A percentile compares a stretch with the other conserved stretches of the same genome.
These are phyloP conservation scores for Pleurotus salmoneostramineus DNA, from an alignment of 768 basidiomycete genomes.

Conservation along the genomic window DNA sequence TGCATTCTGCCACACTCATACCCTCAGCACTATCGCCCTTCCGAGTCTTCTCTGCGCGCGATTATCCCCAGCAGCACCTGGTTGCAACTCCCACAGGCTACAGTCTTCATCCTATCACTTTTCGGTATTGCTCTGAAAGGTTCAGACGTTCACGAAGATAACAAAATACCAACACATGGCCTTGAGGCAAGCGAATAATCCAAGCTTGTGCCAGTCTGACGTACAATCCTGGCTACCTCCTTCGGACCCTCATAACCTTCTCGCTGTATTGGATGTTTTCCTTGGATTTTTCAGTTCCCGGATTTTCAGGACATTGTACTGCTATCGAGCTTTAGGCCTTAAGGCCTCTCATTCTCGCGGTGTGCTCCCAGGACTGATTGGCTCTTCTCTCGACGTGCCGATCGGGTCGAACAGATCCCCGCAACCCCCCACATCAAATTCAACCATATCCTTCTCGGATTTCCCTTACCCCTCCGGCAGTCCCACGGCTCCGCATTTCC, in stretches of 20 bases:
- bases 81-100: neutral
- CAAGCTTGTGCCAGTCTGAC: no score
- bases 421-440: no score
- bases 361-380: no score
- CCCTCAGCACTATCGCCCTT: neutral
- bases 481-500: neutral
- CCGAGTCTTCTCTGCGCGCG: neutral
- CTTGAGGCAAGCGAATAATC: neutral
- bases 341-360: no score
- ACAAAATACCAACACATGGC: neutral
- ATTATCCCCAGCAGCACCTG: neutral
- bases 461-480: no score
- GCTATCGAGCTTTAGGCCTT: neutral
- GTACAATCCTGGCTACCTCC: neutral
- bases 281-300: neutral
- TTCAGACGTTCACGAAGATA: neutral
- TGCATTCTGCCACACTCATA: neutral
- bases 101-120: neutral
- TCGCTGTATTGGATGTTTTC: neutral
- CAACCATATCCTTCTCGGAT: no score
- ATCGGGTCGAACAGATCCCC: neutral
- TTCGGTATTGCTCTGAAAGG: neutral
- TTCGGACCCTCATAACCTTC: neutral
- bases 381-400: neutral
- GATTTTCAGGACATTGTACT: neutral